Evolutionary conservation across 805 yeast genomes (phyloP).

Genomic region (Suhomyces kilbournensis): DNA sequence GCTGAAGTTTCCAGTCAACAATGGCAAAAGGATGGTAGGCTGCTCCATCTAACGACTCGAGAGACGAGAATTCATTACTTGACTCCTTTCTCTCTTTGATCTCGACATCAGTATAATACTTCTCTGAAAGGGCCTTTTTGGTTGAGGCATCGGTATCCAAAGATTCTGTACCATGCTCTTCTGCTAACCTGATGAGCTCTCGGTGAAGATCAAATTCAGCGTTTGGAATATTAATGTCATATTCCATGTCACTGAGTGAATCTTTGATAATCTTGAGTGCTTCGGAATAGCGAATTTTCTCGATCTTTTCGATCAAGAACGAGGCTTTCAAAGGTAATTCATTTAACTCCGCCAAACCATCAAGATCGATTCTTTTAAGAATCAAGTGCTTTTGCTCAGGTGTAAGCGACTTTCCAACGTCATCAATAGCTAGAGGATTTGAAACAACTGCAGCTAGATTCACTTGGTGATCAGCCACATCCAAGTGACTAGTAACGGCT

Average conservation of each 20-base stretch:
- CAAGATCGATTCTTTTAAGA: constrained; percentile 24
- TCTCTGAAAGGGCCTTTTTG: background rate
- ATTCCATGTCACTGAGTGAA: constrained; percentile 39
- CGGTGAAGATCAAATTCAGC: constrained; percentile 33
- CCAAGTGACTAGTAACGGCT: constrained; percentile 2
- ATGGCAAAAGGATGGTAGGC: background rate
- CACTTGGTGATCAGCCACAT: constrained; percentile 11
- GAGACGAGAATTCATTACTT: background rate
- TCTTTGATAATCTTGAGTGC: constrained; percentile 38
- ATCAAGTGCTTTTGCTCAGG: constrained; percentile 23
- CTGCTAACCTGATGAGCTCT: constrained; percentile 9
- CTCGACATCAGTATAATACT: background rate
- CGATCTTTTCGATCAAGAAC: constrained; percentile 41
- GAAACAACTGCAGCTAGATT: constrained; percentile 16
- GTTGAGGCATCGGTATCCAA: background rate
- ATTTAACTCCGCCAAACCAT: constrained; percentile 22
- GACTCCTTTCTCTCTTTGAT: background rate
- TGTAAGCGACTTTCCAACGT: constrained; percentile 23
- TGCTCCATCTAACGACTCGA: background rate
- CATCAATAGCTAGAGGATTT: constrained; percentile 22
- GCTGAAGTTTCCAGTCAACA: constrained; percentile 35
- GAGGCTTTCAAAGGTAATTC: constrained; percentile 31
- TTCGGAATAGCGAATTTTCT: constrained; percentile 31
- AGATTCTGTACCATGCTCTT: background rate
- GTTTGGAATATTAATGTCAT: constrained; percentile 47